Evolutionary conservation across 2,329 filamentous ascomycete genomes (phyloP).

Genomic region (Clarireedia sp.): DNA sequence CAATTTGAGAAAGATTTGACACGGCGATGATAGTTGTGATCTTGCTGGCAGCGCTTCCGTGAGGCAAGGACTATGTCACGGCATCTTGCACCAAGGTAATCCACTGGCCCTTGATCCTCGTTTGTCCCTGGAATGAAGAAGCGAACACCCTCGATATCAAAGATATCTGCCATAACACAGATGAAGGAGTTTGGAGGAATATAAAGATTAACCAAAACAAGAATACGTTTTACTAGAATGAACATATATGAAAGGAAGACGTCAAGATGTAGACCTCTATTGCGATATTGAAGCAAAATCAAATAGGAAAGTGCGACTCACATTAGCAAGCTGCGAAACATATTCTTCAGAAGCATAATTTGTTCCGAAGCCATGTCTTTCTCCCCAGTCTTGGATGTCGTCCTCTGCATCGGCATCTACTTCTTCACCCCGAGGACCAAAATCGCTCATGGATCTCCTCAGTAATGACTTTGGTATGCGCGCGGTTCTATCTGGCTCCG

Average conservation of each 20-base stretch:
- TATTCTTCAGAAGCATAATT: slow-evolving; percentile 66
- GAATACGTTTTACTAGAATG: background rate
- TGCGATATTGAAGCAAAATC: background rate
- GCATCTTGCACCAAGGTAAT: background rate
- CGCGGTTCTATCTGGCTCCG: slow-evolving; percentile 18
- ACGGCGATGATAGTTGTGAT: background rate
- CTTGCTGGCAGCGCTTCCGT: background rate
- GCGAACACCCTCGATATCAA: slow-evolving; percentile 1
- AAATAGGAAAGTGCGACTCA: slow-evolving; percentile 33
- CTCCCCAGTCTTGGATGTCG: slow-evolving; percentile 28
- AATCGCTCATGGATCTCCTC: slow-evolving; percentile 43
- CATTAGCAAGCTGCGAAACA: slow-evolving; percentile 56
- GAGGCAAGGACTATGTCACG: background rate
- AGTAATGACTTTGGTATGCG: slow-evolving; percentile 23
- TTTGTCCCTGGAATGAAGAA: background rate
- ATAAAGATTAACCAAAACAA: slow-evolving; percentile 6
- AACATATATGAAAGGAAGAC: background rate
- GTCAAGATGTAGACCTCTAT: background rate
- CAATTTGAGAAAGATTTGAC: background rate
- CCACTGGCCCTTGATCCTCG: background rate
- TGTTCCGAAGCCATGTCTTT: slow-evolving; percentile 64
- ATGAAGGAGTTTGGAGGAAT: background rate
- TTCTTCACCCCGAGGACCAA: slow-evolving; percentile 37
- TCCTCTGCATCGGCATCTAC: slow-evolving; percentile 19
- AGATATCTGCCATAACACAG: background rate